Base-by-base conservation (phyloP, 192 early-diverging fungal genomes). In the Coemansia sp. region DNA sequence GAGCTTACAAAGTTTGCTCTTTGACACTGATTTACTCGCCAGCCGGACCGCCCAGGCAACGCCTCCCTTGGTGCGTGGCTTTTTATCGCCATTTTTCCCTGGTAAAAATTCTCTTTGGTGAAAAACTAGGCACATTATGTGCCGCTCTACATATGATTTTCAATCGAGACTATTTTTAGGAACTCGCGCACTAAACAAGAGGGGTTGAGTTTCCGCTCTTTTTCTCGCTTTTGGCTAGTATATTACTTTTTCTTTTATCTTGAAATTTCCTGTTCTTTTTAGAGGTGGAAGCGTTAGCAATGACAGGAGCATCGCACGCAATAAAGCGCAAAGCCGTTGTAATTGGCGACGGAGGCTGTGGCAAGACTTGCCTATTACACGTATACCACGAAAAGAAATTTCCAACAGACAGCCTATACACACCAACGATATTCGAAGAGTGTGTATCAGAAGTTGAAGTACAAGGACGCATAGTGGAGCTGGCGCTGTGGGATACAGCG, bases 401-500 rank as follows among this genome's bases (percentile, higher is more conserved):
- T 83, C 94, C 94, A 63, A 77, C 74, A 6, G 63, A 77, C 62
- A 66, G 71, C 66, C 69, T 84, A 35, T 91, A 93, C 79, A 87
- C 91, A 31, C 95, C 95, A 28, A 97, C 95, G 5, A 91, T 95
- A 56, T 96, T 96, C 76, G 96, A 98, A 66, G 96, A 95, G 81
- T 92, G 91, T 68, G 93, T 98, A 43, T 89, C 92, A 26, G 94
- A 96, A 61, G 86, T 98, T 36, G 84, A 89, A 55, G 87, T 95
- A 34, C 93, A 97, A 76, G 93, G 91, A 51, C 90, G 89, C 71
- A 82, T 82, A 39, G 92, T 96, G 35, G 91, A 97, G 74, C 83
- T 98, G 35, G 93, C 93, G 45, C 82, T 97, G 42, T 98, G 95
- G 94, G 96, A 98, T 90, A 97, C 95, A 61, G 94, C 95, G 53